Evolutionary conservation across 108 stramenopile species (phyloP).

Genomic region (Cyclotella distinguenda): DNA sequence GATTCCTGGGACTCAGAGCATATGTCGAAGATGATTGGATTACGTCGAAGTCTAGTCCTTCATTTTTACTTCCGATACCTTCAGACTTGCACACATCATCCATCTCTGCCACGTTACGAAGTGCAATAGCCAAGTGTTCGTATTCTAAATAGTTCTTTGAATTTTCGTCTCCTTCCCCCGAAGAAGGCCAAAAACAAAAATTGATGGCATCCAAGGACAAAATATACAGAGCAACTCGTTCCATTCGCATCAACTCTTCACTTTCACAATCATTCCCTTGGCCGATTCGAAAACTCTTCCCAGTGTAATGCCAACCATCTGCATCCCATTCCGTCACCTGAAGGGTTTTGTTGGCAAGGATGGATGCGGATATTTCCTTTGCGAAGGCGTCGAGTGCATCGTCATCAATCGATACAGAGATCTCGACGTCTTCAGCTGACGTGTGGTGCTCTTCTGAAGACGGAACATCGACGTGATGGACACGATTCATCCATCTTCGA

Average conservation of each 20-base stretch:
- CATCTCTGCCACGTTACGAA: constrained; percentile 68
- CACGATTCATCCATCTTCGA: constrained; percentile 26
- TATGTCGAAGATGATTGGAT: constrained; percentile 42
- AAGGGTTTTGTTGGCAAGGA: constrained; percentile 30
- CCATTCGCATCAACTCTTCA: constrained; percentile 44
- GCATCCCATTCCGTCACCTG: constrained; percentile 74
- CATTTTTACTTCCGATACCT: background rate
- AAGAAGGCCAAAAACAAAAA: constrained; percentile 92
- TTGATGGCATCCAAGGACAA: constrained; percentile 91
- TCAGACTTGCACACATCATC: constrained; percentile 47
- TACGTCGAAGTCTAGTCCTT: background rate
- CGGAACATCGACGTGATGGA: background rate
- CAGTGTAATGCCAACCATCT: constrained; percentile 87
- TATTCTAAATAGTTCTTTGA: constrained; percentile 81
- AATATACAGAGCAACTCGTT: constrained; percentile 81
- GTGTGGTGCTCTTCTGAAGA: background rate
- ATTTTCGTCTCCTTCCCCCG: constrained; percentile 4
- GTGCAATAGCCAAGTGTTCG: constrained; percentile 79
- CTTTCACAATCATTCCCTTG: constrained; percentile 13
- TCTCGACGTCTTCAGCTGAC: background rate
- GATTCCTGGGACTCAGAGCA: constrained; percentile 57
- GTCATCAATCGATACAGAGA: constrained; percentile 31
- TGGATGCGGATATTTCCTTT: constrained; percentile 16
- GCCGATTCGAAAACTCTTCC: constrained; percentile 26
- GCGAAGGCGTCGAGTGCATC: constrained; percentile 40